Evolutionary conservation across 805 yeast genomes (phyloP).

Genomic region (Ogataea saltuana): DNA sequence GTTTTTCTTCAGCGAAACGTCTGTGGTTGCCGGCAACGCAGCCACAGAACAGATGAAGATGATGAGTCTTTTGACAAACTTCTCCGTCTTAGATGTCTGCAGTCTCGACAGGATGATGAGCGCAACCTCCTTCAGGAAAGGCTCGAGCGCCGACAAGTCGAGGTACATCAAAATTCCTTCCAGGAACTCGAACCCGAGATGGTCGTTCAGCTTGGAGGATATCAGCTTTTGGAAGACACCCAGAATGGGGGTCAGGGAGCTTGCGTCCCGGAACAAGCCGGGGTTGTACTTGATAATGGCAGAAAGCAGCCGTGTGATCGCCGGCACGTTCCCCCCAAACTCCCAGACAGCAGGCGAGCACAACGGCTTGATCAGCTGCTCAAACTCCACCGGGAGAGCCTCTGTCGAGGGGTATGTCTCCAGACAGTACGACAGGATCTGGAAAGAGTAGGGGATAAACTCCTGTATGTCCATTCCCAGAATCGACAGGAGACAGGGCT

Average conservation of each 20-base stretch:
- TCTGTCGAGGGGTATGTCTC: conserved; percentile 53
- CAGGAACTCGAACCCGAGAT: conserved; percentile 80
- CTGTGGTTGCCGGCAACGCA: conserved; percentile 28
- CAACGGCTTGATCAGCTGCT: conserved; percentile 72
- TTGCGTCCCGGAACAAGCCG: conserved; percentile 37
- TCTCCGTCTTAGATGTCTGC: conserved; percentile 79
- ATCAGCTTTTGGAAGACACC: conserved; percentile 97
- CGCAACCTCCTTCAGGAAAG: conserved; percentile 70
- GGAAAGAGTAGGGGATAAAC: conserved; percentile 90
- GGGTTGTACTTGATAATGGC: conserved; percentile 60
- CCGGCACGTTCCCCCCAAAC: conserved; percentile 88
- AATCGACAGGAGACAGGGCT: conserved; percentile 67
- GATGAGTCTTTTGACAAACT: conserved; percentile 69
- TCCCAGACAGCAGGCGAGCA: conserved; percentile 95
- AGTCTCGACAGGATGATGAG: conserved; percentile 75
- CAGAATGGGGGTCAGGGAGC: conserved; percentile 68
- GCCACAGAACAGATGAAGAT: conserved; percentile 51
- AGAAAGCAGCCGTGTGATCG: conserved; percentile 75
- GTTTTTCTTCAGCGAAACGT: conserved; percentile 24
- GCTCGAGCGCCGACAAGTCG: conserved; percentile 49
- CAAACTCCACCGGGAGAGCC: conserved; percentile 64
- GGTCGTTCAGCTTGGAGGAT: conserved; percentile 79
- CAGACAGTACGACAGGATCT: conserved; percentile 76
- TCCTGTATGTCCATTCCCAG: conserved; percentile 88
- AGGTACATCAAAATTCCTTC: conserved; percentile 64